Evolutionary conservation across 2,329 filamentous ascomycete genomes (phyloP).

Genomic region (Hypomyces perniciosus): DNA sequence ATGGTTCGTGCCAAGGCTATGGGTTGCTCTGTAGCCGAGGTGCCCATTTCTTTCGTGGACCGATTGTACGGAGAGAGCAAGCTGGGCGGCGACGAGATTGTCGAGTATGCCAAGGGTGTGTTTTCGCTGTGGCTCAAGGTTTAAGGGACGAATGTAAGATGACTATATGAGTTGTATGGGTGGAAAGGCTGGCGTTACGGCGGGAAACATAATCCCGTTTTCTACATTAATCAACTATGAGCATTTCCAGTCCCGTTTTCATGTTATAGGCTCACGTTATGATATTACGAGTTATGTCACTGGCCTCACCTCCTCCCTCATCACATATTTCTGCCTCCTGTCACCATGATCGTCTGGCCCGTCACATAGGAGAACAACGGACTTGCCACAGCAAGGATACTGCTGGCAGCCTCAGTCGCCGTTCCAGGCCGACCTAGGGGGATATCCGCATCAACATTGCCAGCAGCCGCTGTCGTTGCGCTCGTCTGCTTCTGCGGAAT

Average conservation of each 20-base stretch:
- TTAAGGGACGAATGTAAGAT: slow-evolving; percentile 29
- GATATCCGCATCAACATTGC: slow-evolving; percentile 56
- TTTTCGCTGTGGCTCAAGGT: slow-evolving; percentile 73
- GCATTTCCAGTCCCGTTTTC: slow-evolving; percentile 9
- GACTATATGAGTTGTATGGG: slow-evolving; percentile 11
- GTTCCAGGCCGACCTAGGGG: slow-evolving; percentile 70
- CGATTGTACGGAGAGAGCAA: slow-evolving; percentile 93
- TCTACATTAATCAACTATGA: slow-evolving; percentile 24
- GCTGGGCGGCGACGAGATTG: slow-evolving; percentile 90
- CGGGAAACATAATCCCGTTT: slow-evolving; percentile 24
- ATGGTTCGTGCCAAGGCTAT: slow-evolving; percentile 96
- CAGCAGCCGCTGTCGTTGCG: slow-evolving; percentile 22
- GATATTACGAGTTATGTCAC: not conserved
- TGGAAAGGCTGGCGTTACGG: slow-evolving; percentile 23
- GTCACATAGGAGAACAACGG: slow-evolving; percentile 79
- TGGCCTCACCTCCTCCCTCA: not conserved
- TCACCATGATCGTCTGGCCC: slow-evolving; percentile 83
- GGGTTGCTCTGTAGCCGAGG: slow-evolving; percentile 90
- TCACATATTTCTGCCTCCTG: slow-evolving; percentile 64
- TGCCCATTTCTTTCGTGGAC: slow-evolving; percentile 95
- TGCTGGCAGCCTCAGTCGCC: slow-evolving; percentile 72
- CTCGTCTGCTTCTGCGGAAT: slow-evolving; percentile 59
- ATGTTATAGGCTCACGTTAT: not conserved
- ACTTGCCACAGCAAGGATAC: slow-evolving; percentile 71
- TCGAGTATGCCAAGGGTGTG: slow-evolving; percentile 89